These are phyloP conservation scores for Hymenoscyphus infarciens DNA, from an alignment of 2,329 filamentous ascomycete species.

Conservation along the genomic window DNA sequence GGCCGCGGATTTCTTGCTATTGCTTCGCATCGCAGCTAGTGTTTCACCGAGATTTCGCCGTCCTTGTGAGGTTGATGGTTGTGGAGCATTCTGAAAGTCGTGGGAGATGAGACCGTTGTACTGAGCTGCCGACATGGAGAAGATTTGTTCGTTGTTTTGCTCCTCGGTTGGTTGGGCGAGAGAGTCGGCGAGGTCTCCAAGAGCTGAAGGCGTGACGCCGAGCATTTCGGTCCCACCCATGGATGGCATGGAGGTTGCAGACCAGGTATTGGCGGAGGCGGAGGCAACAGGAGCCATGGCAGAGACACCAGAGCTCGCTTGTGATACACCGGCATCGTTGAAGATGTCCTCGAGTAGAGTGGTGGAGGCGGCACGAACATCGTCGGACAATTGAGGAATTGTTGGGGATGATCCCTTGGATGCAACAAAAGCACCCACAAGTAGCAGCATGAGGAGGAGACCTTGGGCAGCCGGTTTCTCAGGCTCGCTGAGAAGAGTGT, in stretches of 20 bases:
- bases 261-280: conserved; percentile 49
- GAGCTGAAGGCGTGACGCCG: conserved; percentile 53
- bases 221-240: conserved; percentile 44
- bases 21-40: conserved; percentile 71
- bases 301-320: conserved; percentile 41
- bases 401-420: conserved; percentile 74
- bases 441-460: conserved; percentile 89
- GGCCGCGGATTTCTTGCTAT: conserved; percentile 68
- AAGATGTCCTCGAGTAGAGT: conserved; percentile 76
- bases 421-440: conserved; percentile 93
- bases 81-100: conserved; percentile 58
- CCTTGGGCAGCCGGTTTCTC: conserved; percentile 72
- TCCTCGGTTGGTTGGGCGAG: conserved; percentile 75
- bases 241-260: conserved; percentile 39
- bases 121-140: conserved; percentile 79
- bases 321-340: conserved; percentile 67
- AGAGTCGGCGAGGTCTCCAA: conserved; percentile 64
- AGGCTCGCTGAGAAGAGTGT: conserved; percentile 43
- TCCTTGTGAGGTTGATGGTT: conserved; percentile 55
- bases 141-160: conserved; percentile 84
- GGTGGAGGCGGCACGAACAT: conserved; percentile 74
- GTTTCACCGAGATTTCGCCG: conserved; percentile 77
- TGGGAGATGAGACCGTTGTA: conserved; percentile 81
- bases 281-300: conserved; percentile 50
- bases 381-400: conserved; percentile 75